Evolutionary conservation across 805 yeast genomes (phyloP).

Genomic region (Kuraishia piskuri): DNA sequence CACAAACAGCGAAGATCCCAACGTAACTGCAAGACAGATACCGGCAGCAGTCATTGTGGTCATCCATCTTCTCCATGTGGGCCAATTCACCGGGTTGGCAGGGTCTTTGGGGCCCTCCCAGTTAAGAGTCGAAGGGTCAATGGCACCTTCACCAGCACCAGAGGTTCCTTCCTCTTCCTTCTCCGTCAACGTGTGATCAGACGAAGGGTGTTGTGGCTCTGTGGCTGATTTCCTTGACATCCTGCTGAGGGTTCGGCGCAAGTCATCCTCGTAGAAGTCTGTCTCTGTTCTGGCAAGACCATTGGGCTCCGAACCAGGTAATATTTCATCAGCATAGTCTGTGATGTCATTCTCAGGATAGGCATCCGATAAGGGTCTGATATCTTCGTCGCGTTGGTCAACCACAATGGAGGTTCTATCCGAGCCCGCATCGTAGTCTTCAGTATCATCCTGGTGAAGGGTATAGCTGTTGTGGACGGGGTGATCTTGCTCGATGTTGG

Average conservation of each 20-base stretch:
- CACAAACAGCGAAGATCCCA: conserved; percentile 69
- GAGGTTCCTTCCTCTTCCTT: conserved; percentile 11
- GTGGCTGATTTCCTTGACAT: background rate
- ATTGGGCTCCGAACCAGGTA: background rate
- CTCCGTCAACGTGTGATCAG: background rate
- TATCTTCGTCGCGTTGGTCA: background rate
- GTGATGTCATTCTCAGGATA: background rate
- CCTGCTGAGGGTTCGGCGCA: background rate
- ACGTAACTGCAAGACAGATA: conserved; percentile 59
- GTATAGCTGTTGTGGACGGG: background rate
- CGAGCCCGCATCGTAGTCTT: background rate
- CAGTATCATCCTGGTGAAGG: background rate
- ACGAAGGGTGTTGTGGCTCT: background rate
- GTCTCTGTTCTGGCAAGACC: background rate
- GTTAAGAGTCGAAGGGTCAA: conserved; percentile 31
- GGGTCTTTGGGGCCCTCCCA: conserved; percentile 61
- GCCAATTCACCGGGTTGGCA: conserved; percentile 66
- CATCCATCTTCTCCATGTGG: conserved; percentile 52
- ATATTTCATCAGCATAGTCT: background rate
- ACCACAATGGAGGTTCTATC: background rate
- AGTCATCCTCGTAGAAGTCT: conserved; percentile 1
- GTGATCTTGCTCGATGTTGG: too few species aligned
- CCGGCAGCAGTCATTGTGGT: conserved; percentile 57
- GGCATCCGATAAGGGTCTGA: background rate
- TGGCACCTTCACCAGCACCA: conserved; percentile 18